These are phyloP conservation scores for Diaporthe vexans DNA, from an alignment of 2,329 filamentous ascomycete genomes.

Conservation along the genomic window DNA sequence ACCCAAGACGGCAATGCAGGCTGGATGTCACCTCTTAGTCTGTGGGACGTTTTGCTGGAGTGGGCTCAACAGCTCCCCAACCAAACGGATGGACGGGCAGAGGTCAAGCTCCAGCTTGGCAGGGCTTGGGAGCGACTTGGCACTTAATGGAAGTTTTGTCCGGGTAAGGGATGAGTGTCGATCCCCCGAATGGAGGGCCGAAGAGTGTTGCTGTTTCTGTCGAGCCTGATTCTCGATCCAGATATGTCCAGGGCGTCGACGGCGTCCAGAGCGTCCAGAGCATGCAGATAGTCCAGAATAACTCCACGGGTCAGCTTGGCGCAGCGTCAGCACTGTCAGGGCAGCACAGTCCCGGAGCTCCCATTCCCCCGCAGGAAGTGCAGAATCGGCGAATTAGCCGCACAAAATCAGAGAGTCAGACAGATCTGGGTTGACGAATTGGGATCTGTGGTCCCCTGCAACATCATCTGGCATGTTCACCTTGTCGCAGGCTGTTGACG, in stretches of 20 bases:
- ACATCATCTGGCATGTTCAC: conserved; percentile 18
- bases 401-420: conserved; percentile 13
- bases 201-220: conserved; percentile 24
- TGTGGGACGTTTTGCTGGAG: conserved; percentile 32
- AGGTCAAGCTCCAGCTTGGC: conserved; percentile 31
- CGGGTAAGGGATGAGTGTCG: conserved; percentile 31
- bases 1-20: conserved; percentile 28
- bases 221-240: conserved; percentile 9
- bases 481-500: conserved; percentile 4
- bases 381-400: conserved; percentile 12
- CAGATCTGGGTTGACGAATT: conserved; percentile 13
- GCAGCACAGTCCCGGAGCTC: not conserved
- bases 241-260: too few relatives aligned
- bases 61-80: conserved; percentile 27
- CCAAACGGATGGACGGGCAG: conserved; percentile 18
- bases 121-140: conserved; percentile 35
- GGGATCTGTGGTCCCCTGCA: conserved; percentile 4
- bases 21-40: conserved; percentile 37
- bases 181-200: conserved; percentile 29
- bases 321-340: conserved; percentile 18
- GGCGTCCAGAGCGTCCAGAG: not conserved
- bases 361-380: not conserved
- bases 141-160: conserved; percentile 25
- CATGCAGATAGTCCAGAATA: conserved; percentile 10
- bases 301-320: not conserved